phyloP scores from a whole-genome alignment of 192 early-diverging fungal genomes.

The Entophlyctis helioformis region DNA sequence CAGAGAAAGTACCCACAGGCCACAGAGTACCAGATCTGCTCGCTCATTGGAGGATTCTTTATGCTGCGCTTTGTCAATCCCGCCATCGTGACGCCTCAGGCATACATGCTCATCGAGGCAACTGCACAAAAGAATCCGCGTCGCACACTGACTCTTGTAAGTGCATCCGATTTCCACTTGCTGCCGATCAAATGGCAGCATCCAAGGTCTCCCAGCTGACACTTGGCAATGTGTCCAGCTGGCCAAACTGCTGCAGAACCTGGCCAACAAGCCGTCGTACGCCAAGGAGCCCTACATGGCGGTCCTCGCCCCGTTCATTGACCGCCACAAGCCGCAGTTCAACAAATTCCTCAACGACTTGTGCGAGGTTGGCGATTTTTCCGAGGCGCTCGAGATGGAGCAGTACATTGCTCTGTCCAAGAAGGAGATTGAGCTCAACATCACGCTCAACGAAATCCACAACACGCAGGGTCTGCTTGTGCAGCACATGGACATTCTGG shows the following conservation, averaged over 20 bases:
- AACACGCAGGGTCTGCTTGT: slow-evolving; percentile 77
- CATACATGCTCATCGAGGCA: slow-evolving; percentile 84
- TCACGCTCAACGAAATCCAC: slow-evolving; percentile 90
- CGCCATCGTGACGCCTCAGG: slow-evolving; percentile 91
- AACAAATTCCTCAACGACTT: slow-evolving; percentile 82
- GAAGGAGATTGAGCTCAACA: slow-evolving; percentile 77
- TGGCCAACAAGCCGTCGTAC: slow-evolving; percentile 88
- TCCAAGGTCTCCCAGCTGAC: too few relatives aligned
- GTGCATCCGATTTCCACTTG: too few relatives aligned
- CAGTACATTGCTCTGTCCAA: slow-evolving; percentile 93
- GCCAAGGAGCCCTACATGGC: slow-evolving; percentile 89
- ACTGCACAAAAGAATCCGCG: slow-evolving; percentile 68
- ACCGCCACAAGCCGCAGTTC: slow-evolving; percentile 72
- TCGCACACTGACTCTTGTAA: slow-evolving; percentile 75
- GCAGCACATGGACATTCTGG: slow-evolving; percentile 55
- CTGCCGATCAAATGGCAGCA: too few relatives aligned
- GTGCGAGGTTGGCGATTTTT: slow-evolving; percentile 92
- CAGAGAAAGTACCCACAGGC: slow-evolving; percentile 82
- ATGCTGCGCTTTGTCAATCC: slow-evolving; percentile 95
- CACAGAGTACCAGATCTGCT: slow-evolving; percentile 78
- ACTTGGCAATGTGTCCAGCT: slow-evolving; percentile 25
- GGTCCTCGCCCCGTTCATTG: slow-evolving; percentile 79
- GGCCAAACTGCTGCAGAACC: slow-evolving; percentile 90
- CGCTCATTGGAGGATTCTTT: slow-evolving; percentile 94
- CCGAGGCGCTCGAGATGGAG: slow-evolving; percentile 94